Base-by-base conservation (phyloP, 306 rosid species). In the Quercus aquifolioides region DNA sequence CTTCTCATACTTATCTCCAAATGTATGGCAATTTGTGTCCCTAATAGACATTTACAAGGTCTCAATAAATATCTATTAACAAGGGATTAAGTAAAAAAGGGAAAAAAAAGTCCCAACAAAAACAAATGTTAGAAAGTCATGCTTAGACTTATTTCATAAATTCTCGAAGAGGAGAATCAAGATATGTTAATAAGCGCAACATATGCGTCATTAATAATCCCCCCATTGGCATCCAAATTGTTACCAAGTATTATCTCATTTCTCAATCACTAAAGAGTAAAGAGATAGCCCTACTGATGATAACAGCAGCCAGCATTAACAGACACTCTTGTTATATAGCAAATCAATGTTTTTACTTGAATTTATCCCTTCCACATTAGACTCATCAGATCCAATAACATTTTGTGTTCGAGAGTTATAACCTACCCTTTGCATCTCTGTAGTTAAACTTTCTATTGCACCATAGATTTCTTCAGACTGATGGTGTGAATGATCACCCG, bases 401-500 rank as follows among this genome's bases (percentile, higher is more conserved):
- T 31, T 55, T 21, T n/a, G 59, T 41, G 28, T n/a, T 41, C 15
- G 79, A 65, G 79, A 74, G 73, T 55, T 58, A 80, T 71, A 74
- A 31, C 79, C 73, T 71, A 73, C 68, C 75, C 56, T 71, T 63
- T 62, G 38, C 26, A 74, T 69, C 74, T 77, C 81, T 52, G 3
- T 33, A 9, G 81, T 83, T 56, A 86, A 78, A 70, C 60, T 77
- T 20, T 86, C 81, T 23, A 86, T 31, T 31, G 77, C 62, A 20
- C 49, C 55, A 80, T 83, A 78, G 73, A 86, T 78, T 80, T 80
- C 89, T 28, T 23, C 74, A 0, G 65, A 33, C 59, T 41, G 78
- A 63, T 71, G 18, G 76, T 86, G 89, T 12, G 87, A 86, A 10
- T 21, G 54, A 60, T 86, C 85, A 56, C 85, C 52, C 1, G 87